Evolutionary conservation across 1,139 yeast species (phyloP), one percentile per base, ranked within the genome.

Genomic region (Meyerozyma athensensis): DNA sequence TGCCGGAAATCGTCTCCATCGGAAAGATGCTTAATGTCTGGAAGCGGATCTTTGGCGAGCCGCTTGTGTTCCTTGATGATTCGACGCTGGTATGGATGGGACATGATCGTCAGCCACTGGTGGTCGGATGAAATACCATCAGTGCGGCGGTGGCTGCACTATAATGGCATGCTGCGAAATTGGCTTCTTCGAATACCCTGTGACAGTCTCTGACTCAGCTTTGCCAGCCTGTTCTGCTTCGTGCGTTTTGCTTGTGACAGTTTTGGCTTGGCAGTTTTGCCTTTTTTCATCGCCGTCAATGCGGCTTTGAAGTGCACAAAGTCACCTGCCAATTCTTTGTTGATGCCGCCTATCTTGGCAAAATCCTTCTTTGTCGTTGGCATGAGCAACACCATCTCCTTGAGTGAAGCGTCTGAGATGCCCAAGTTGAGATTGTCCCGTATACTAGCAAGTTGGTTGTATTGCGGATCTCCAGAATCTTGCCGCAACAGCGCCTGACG

Each of bases 301-400:
- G 61, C 45, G 14, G 63, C 58, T 43, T 70, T 75, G 54, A 81
- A 79, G 44, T 63, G 59, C 26, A 58, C 58, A 49, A 72, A 82
- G 46, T 68, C 65, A 4, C 58, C 63, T 16, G 54, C 48, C 40
- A 76, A 79, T 8, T 58, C 65, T 28, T 57, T 58, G 10, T 58
- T 55, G 13, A 74, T 59, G 8, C 67, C 77, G 2, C 58, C 56
- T 22, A 79, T 50, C 36, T 57, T 59, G 6, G 63, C 56, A 53
- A 69, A 81, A 35, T 74, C 85, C n/a, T 53, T 56, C 39, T 72
- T 72, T 12, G 70, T 71, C 2, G 70, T 64, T 0, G 90, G 90
- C 23, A 82, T 56, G 33, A 60, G 61, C 14, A 58, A 52, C 0
- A 86, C 79, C 72, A 81, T 69, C 37, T 76, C 79, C 44, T 68